A percentile compares a stretch with the other conserved stretches of the same genome.
These are phyloP conservation scores for Panicum hallii DNA, from an alignment of 202 grass and related monocot species.

Conservation along the genomic window DNA sequence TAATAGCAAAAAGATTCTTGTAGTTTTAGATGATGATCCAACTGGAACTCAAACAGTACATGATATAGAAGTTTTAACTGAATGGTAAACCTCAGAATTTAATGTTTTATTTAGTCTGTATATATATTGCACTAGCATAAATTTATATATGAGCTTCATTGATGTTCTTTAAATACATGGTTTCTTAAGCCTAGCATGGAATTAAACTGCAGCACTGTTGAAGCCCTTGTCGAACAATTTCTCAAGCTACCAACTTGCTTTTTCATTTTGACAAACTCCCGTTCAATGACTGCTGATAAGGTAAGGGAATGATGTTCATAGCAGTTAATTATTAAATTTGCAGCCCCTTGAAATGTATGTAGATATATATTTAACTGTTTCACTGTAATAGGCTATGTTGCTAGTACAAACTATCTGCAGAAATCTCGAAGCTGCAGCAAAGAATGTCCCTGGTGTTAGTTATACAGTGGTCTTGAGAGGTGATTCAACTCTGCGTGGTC, in stretches of 20 bases:
- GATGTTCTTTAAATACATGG: constrained; percentile 14
- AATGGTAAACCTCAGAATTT: constrained; percentile 68
- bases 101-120: constrained; percentile 17
- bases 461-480: constrained; percentile 95
- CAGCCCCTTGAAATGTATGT: neutral
- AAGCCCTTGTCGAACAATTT: constrained; percentile 84
- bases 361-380: constrained; percentile 22
- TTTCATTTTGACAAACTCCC: constrained; percentile 97
- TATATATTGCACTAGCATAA: constrained; percentile 27
- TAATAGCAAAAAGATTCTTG: constrained; percentile 75
- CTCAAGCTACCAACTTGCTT: constrained; percentile 76
- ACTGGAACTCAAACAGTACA: constrained; percentile 99
- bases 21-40: constrained; percentile 98
- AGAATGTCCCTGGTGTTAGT: constrained; percentile 72
- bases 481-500: constrained; percentile 95
- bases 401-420: constrained; percentile 84
- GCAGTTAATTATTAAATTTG: constrained; percentile 34
- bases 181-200: constrained; percentile 34
- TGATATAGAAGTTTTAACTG: constrained; percentile 95
- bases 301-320: constrained; percentile 54
- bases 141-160: constrained; percentile 20
- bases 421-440: constrained; percentile 92
- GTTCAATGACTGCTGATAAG: constrained; percentile 89
- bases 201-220: constrained; percentile 70
- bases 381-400: constrained; percentile 61